Percentiles rank a stretch among this genome's conserved stretches.
Conservation (phyloP, 805 yeast species). For the Ogataea angusta region DNA sequence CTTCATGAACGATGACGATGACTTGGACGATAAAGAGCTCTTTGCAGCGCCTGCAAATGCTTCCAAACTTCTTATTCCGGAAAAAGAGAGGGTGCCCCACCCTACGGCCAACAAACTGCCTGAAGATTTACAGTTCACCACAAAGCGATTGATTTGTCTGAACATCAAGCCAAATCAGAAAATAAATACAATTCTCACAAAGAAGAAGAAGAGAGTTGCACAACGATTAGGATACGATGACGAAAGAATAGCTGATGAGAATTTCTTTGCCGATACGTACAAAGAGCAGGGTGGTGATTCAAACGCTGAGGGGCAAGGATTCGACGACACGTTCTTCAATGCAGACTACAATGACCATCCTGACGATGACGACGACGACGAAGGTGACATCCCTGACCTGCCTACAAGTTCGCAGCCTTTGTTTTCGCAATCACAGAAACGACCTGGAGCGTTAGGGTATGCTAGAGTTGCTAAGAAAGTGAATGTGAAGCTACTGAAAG, state of each 20-base stretch:
- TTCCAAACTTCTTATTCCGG: conserved; percentile 25
- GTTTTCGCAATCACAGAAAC: conserved; percentile 17
- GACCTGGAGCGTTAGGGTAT: conserved; percentile 35
- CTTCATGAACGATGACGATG: conserved; percentile 28
- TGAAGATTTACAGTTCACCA: conserved; percentile 48
- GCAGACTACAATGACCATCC: conserved; percentile 38
- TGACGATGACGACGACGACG: conserved; percentile 32
- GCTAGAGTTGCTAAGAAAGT: conserved; percentile 48
- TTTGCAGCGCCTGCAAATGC: conserved; percentile 26
- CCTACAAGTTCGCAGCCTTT: conserved; percentile 22
- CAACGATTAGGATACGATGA: conserved; percentile 22
- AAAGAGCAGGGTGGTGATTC: conserved; percentile 29
- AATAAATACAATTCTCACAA: conserved; percentile 28
- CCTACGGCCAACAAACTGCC: conserved; percentile 37
- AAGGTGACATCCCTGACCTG: conserved; percentile 26
- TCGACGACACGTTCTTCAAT: conserved; percentile 14
- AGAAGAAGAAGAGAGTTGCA: conserved; percentile 19
- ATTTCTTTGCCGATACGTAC: conserved; percentile 48
- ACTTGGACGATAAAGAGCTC: conserved; percentile 22
- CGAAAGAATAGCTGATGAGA: conserved; percentile 45
- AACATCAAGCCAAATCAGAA: conserved; percentile 41
- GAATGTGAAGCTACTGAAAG: conserved; percentile 44
- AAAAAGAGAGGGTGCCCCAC: conserved; percentile 23
- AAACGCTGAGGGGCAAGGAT: conserved; percentile 8
- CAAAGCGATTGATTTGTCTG: conserved; percentile 44